A percentile compares a stretch with the other conserved stretches of the same genome.
Conservation (phyloP, 176 grass and related monocot species). For the Panicum miliaceum region DNA sequence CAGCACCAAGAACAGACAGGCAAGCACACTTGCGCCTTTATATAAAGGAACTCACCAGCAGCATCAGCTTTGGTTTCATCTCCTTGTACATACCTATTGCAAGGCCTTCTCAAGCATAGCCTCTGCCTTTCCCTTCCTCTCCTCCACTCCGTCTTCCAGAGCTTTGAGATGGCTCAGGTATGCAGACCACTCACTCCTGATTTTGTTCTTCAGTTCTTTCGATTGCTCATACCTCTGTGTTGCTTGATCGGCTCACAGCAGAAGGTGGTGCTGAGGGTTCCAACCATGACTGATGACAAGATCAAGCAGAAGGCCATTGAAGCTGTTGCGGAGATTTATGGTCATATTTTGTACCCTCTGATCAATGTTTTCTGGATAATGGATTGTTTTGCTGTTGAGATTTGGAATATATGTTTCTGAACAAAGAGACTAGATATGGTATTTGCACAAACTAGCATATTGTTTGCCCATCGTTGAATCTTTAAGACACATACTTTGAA, state of each 20-base stretch:
- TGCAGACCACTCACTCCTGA: slow-evolving; percentile 8
- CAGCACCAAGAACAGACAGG: slow-evolving; percentile 22
- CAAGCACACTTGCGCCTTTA: slow-evolving; percentile 37
- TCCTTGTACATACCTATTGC: slow-evolving; percentile 34
- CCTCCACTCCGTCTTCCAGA: not conserved
- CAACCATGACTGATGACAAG: slow-evolving; percentile 85
- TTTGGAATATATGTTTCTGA: not conserved
- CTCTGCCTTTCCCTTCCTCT: slow-evolving; percentile 8
- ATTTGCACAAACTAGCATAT: not conserved
- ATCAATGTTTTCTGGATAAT: not conserved
- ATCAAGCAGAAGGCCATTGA: slow-evolving; percentile 92
- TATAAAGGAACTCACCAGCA: slow-evolving; percentile 43
- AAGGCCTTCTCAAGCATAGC: slow-evolving; percentile 26
- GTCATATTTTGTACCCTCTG: slow-evolving; percentile 42
- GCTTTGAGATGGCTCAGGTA: slow-evolving; percentile 77
- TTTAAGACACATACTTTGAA: not conserved
- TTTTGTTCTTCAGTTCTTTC: not conserved
- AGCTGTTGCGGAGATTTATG: slow-evolving; percentile 78
- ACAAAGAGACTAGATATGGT: not conserved
- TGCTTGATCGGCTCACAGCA: slow-evolving; percentile 41
- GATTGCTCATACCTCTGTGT: not conserved
- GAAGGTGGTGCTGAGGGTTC: slow-evolving; percentile 81
- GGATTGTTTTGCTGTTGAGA: not conserved
- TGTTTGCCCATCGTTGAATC: not conserved
- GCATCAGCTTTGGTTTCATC: slow-evolving; percentile 42